These are phyloP conservation scores for Suillus bovinus DNA, from an alignment of 768 basidiomycete genomes.

Conservation along the genomic window DNA sequence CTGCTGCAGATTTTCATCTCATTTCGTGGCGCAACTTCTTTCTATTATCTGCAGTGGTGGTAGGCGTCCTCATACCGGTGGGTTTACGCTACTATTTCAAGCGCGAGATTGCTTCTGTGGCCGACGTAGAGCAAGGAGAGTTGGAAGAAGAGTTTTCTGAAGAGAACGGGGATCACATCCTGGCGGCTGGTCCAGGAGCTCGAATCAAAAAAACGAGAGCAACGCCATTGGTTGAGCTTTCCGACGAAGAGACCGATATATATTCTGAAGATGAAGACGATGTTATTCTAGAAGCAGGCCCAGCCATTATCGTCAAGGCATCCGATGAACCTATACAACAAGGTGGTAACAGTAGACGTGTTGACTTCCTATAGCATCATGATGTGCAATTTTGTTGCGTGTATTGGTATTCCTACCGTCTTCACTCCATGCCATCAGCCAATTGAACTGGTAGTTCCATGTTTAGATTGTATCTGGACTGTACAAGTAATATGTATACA, in stretches of 20 bases:
- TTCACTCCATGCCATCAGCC: not conserved
- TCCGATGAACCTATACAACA: conserved; percentile 17
- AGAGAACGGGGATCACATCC: conserved; percentile 47
- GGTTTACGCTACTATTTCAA: conserved; percentile 84
- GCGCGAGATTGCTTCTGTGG: conserved; percentile 49
- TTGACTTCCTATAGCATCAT: not conserved
- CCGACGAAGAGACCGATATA: conserved; percentile 38
- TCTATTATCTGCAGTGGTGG: conserved; percentile 77
- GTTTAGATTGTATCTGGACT: conserved; percentile 8
- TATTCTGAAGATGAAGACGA: conserved; percentile 59
- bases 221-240: conserved; percentile 30
- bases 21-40: conserved; percentile 92
- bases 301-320: conserved; percentile 50
- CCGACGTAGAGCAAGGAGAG: conserved; percentile 36
- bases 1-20: conserved; percentile 89
- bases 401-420: not conserved
- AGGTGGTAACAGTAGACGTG: conserved; percentile 3
- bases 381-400: not conserved
- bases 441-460: conserved; percentile 2
- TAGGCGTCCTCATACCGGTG: conserved; percentile 93
- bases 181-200: conserved; percentile 58
- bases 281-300: conserved; percentile 74
- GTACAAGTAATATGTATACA: not conserved
- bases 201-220: conserved; percentile 42
- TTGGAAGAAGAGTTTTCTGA: conserved; percentile 34